Percentiles rank a stretch among this genome's conserved stretches.
Evolutionary conservation across 2,329 filamentous ascomycete species (phyloP).

Genomic region (Alternaria solani): DNA sequence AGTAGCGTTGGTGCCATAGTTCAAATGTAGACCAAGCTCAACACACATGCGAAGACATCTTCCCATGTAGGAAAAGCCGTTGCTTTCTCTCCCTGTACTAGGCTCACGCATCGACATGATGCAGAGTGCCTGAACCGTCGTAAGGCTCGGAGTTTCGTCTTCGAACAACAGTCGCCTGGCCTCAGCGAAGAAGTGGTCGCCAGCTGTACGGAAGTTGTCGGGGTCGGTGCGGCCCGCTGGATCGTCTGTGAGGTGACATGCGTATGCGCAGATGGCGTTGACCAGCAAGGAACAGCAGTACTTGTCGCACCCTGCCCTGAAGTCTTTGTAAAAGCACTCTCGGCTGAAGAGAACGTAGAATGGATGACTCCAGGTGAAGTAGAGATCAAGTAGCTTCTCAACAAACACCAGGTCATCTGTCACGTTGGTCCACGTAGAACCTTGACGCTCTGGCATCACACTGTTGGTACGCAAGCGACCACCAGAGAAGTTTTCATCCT

Average conservation of each 20-base stretch:
- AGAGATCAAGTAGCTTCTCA: conserved; percentile 69
- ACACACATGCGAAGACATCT: conserved; percentile 76
- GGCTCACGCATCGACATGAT: conserved; percentile 80
- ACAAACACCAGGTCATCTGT: conserved; percentile 67
- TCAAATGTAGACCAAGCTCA: conserved; percentile 73
- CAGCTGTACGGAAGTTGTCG: conserved; percentile 69
- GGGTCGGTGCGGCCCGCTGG: conserved; percentile 69
- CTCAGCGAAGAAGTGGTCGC: conserved; percentile 79
- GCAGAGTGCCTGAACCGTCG: conserved; percentile 76
- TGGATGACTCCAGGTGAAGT: conserved; percentile 77
- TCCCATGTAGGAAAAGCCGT: conserved; percentile 76
- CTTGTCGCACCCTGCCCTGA: conserved; percentile 65
- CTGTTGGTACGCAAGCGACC: conserved; percentile 22
- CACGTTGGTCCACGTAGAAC: conserved; percentile 66
- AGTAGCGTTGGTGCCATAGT: conserved; percentile 43
- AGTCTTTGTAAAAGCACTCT: conserved; percentile 74
- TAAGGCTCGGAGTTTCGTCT: conserved; percentile 67
- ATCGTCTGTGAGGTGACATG: conserved; percentile 73
- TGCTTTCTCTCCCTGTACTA: conserved; percentile 74
- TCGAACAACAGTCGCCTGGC: conserved; percentile 67
- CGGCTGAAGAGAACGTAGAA: conserved; percentile 77
- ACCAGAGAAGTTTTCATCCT: conserved; percentile 44
- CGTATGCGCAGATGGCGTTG: conserved; percentile 71
- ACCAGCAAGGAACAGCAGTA: conserved; percentile 74
- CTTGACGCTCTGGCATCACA: conserved; percentile 25